Conservation (phyloP, 495 filamentous ascomycete species). For the Aspergillus haitiensis region DNA sequence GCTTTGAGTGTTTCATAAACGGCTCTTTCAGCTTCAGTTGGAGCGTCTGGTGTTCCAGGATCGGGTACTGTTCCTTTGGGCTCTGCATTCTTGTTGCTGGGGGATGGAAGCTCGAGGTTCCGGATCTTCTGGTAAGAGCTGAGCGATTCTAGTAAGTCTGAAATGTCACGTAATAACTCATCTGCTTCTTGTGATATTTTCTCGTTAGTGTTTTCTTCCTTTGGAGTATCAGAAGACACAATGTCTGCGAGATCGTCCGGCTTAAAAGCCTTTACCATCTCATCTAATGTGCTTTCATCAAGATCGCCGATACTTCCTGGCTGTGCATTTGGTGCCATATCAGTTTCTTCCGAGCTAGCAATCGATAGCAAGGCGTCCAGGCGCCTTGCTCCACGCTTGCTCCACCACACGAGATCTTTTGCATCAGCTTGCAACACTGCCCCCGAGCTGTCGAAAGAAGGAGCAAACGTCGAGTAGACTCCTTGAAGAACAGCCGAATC, state of each 20-base stretch:
- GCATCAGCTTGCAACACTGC: slow-evolving; percentile 69
- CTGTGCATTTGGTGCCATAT: slow-evolving; percentile 41
- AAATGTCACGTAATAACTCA: slow-evolving; percentile 75
- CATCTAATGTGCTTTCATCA: slow-evolving; percentile 50
- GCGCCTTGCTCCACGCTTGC: slow-evolving; percentile 63
- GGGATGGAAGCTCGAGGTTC: slow-evolving; percentile 55
- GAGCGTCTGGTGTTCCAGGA: slow-evolving; percentile 47
- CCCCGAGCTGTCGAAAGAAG: slow-evolving; percentile 73
- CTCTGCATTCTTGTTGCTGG: slow-evolving; percentile 43
- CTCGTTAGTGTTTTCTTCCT: slow-evolving; percentile 45
- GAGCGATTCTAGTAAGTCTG: slow-evolving; percentile 79
- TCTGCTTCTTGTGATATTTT: slow-evolving; percentile 57
- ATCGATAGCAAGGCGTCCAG: slow-evolving; percentile 54
- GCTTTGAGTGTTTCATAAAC: slow-evolving; percentile 75
- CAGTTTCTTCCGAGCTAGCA: slow-evolving; percentile 38
- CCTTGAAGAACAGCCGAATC: slow-evolving; percentile 67
- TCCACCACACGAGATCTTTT: slow-evolving; percentile 85
- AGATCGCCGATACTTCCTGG: slow-evolving; percentile 46
- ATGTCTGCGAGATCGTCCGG: slow-evolving; percentile 39
- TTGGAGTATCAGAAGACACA: slow-evolving; percentile 43
- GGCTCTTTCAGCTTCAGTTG: slow-evolving; percentile 63
- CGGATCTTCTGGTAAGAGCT: slow-evolving; percentile 85
- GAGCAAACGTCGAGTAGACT: slow-evolving; percentile 86
- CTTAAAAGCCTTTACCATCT: slow-evolving; percentile 51
- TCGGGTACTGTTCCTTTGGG: slow-evolving; percentile 37